Evolutionary conservation across 1,139 yeast species (phyloP).

Genomic region (Zygoascus sp.): DNA sequence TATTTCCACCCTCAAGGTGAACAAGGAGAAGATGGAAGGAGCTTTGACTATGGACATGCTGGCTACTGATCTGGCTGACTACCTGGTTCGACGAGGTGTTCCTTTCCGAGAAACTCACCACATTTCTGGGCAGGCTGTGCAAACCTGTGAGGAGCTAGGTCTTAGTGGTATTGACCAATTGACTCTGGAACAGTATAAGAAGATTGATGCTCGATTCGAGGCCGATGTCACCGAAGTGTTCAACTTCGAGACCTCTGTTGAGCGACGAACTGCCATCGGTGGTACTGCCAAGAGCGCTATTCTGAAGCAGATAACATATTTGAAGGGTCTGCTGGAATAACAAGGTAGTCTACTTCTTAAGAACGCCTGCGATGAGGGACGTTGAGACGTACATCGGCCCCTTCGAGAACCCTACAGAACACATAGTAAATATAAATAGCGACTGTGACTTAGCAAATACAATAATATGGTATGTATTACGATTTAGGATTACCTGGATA

Average conservation of each 20-base stretch:
- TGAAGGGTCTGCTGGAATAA: slow-evolving; percentile 15
- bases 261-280: slow-evolving; percentile 93
- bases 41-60: slow-evolving; percentile 98
- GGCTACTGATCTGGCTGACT: slow-evolving; percentile 97
- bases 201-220: slow-evolving; percentile 74
- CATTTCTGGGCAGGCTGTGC: slow-evolving; percentile 95
- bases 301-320: slow-evolving; percentile 54
- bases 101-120: slow-evolving; percentile 99
- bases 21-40: slow-evolving; percentile 69
- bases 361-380: no score
- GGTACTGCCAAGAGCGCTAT: slow-evolving; percentile 96
- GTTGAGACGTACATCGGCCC: no score
- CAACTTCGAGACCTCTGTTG: slow-evolving; percentile 89
- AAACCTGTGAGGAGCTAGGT: slow-evolving; percentile 73
- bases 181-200: slow-evolving; percentile 67
- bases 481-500: no score
- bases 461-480: no score
- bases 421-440: no score
- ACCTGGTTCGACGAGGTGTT: slow-evolving; percentile 93
- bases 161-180: slow-evolving; percentile 78
- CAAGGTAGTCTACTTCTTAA: not conserved
- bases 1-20: slow-evolving; percentile 72
- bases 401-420: no score
- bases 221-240: slow-evolving; percentile 79
- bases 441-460: no score